Conservation (phyloP, 345 rosid genomes). For the Eucalyptus pauciflora region DNA sequence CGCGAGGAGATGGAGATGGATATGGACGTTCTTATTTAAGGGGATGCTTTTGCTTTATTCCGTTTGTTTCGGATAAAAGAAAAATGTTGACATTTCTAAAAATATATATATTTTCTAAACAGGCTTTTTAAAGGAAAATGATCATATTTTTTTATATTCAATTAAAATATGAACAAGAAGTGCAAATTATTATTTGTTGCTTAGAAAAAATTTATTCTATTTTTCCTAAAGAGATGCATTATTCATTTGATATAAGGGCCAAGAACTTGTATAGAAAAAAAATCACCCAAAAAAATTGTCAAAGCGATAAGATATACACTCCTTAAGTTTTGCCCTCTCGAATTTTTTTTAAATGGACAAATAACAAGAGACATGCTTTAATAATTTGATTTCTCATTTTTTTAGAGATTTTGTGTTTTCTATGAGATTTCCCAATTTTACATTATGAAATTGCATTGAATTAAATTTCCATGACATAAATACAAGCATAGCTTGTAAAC, state of each 20-base stretch:
- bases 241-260: background rate
- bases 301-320: background rate
- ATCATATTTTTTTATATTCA: background rate
- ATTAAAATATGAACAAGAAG: accelerated
- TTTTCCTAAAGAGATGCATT: background rate
- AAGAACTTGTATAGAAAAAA: no score
- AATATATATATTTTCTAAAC: background rate
- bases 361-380: background rate
- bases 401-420: no score
- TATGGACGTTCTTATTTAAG: background rate
- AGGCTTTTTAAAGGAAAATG: background rate
- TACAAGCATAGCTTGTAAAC: background rate
- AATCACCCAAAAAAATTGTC: no score
- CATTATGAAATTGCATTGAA: background rate
- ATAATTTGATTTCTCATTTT: background rate
- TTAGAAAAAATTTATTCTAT: background rate
- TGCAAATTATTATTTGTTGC: background rate
- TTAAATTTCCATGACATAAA: background rate
- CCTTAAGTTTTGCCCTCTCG: accelerated
- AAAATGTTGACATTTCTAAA: background rate
- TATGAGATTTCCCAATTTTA: background rate
- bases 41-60: background rate
- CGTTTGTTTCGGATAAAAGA: background rate
- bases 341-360: background rate
- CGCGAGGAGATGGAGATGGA: background rate